phyloP scores from a whole-genome alignment of 2,329 filamentous ascomycete species.

The Trichophyton simii region DNA sequence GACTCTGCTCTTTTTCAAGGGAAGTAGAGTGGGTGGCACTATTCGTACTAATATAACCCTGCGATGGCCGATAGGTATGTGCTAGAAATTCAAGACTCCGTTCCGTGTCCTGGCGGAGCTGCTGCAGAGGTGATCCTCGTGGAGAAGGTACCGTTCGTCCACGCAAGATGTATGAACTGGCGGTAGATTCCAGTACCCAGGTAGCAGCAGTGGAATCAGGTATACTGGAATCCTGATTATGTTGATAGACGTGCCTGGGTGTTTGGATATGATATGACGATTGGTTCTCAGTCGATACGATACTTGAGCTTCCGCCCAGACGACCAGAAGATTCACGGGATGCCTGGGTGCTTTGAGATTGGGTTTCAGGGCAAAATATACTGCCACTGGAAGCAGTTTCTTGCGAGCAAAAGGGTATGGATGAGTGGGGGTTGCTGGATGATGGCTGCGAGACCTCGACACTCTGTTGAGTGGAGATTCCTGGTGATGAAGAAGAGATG shows the following conservation, averaged over 20 bases:
- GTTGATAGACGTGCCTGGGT: background rate
- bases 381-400: conserved; percentile 6
- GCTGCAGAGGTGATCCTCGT: background rate
- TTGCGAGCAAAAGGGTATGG: conserved; percentile 4
- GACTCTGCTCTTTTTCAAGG: background rate
- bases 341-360: conserved; percentile 4
- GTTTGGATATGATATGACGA: background rate
- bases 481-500: background rate
- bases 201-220: background rate
- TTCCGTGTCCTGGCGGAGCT: background rate
- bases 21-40: background rate
- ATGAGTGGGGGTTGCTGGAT: background rate
- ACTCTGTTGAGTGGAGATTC: background rate
- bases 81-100: background rate
- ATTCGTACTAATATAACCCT: background rate
- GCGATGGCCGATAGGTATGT: background rate
- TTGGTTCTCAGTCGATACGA: background rate
- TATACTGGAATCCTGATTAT: background rate
- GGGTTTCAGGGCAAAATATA: conserved; percentile 6
- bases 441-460: background rate
- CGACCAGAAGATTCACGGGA: background rate
- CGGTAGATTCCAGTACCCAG: conserved; percentile 1
- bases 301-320: background rate
- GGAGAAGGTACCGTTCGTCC: background rate
- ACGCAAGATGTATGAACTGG: background rate